phyloP scores from a whole-genome alignment of 306 rosid genomes.

The Sindora glabra region DNA sequence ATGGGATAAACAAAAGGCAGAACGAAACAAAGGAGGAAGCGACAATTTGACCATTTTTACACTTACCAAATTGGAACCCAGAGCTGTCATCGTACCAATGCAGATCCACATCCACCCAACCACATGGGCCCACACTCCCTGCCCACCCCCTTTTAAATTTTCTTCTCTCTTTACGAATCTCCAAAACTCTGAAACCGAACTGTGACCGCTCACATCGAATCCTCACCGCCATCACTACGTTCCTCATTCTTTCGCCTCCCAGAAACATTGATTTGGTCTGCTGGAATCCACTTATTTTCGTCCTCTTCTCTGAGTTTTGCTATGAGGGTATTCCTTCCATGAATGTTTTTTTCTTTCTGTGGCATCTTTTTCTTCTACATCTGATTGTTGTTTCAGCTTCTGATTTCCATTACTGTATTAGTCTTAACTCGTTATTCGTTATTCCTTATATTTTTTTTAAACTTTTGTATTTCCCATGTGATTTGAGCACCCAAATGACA shows the following conservation, averaged over 20 bases:
- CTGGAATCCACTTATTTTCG: not conserved
- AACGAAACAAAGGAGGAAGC: too few relatives aligned
- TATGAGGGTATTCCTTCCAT: not conserved
- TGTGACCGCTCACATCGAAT: slow-evolving; percentile 12
- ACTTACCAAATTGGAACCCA: too few relatives aligned
- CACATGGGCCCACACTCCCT: too few relatives aligned
- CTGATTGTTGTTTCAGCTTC: not conserved
- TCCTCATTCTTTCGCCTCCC: not conserved
- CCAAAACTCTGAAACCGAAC: not conserved
- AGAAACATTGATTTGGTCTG: not conserved
- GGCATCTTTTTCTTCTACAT: not conserved
- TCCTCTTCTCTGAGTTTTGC: not conserved
- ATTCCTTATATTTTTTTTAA: not conserved
- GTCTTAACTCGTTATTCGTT: not conserved
- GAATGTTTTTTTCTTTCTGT: not conserved
- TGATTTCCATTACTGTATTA: not conserved
- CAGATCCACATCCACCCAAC: too few relatives aligned
- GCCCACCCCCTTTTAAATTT: too few relatives aligned
- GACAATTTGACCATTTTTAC: too few relatives aligned
- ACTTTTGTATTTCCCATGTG: not conserved
- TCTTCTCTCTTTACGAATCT: too few relatives aligned
- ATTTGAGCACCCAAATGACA: not conserved
- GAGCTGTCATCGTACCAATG: too few relatives aligned
- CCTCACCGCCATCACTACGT: not conserved
- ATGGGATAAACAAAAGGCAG: too few relatives aligned